Evolutionary conservation across 177 flowering plant genomes (phyloP).

Genomic region (Vitis hybrid): DNA sequence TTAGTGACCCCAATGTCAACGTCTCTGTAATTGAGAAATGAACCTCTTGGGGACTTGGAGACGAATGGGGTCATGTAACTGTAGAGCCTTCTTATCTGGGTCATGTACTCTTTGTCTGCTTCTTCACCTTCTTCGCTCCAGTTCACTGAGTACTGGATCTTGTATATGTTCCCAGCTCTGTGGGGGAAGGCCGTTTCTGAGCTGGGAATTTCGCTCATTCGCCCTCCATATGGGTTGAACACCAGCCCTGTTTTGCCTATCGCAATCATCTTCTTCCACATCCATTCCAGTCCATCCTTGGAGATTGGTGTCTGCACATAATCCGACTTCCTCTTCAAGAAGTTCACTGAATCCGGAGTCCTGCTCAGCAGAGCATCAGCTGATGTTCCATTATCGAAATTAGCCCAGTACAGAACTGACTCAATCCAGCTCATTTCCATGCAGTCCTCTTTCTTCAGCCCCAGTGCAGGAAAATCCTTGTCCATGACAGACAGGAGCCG

Average conservation of each 20-base stretch:
- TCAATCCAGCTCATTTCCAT: constrained; percentile 36
- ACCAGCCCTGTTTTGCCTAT: constrained; percentile 19
- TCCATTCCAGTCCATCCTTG: constrained; percentile 10
- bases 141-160: constrained; percentile 25
- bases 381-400: constrained; percentile 1
- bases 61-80: constrained; percentile 29
- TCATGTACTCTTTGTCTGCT: constrained; percentile 1
- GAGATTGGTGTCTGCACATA: constrained; percentile 31
- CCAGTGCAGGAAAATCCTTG: constrained; percentile 30
- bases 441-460: constrained; percentile 21
- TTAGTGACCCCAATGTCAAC: constrained; percentile 28
- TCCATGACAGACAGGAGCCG: constrained; percentile 16
- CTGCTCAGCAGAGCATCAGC: constrained; percentile 15
- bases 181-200: constrained; percentile 35
- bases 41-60: constrained; percentile 31
- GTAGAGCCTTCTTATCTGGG: constrained; percentile 21
- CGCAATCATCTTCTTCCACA: constrained; percentile 30
- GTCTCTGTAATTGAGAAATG: constrained; percentile 41
- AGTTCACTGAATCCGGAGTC: not conserved
- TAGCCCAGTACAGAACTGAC: constrained; percentile 30
- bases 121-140: constrained; percentile 27
- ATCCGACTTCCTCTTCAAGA: constrained; percentile 35
- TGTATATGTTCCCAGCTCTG: constrained; percentile 32
- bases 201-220: constrained; percentile 28
- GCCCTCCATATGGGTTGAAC: constrained; percentile 39